A percentile compares a stretch with the other conserved stretches of the same genome.
Evolutionary conservation across 2,329 filamentous ascomycete species (phyloP).

Genomic region (Incumbomyces lentus): DNA sequence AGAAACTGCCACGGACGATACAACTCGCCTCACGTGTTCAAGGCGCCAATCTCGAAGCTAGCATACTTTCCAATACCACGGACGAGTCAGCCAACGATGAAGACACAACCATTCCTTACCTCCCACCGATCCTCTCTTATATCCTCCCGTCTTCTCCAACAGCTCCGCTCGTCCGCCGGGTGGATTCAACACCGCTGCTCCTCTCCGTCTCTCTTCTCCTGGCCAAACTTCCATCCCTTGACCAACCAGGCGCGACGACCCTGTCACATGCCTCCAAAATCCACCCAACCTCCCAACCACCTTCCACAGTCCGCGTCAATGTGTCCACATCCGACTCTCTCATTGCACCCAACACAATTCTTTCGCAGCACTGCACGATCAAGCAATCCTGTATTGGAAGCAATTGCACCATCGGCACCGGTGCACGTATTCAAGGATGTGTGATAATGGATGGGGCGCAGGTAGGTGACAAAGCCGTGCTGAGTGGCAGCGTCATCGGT

Average conservation of each 20-base stretch:
- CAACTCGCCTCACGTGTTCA: conserved; percentile 27
- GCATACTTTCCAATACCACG: conserved; percentile 9
- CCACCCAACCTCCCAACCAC: conserved; percentile 71
- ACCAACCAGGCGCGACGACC: conserved; percentile 54
- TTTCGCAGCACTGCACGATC: conserved; percentile 83
- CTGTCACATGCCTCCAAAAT: conserved; percentile 73
- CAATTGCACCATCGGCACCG: conserved; percentile 74
- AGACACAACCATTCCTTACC: conserved; percentile 11
- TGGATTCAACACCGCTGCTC: conserved; percentile 76
- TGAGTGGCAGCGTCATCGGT: conserved; percentile 81
- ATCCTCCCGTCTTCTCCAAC: conserved; percentile 50
- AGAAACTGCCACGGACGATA: conserved; percentile 7
- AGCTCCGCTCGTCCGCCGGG: conserved; percentile 66
- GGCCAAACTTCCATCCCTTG: conserved; percentile 60
- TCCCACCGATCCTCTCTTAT: conserved; percentile 21
- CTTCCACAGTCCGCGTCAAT: conserved; percentile 55
- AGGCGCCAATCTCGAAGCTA: conserved; percentile 12
- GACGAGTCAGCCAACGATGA: conserved; percentile 11
- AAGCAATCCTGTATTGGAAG: conserved; percentile 84
- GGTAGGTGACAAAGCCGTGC: conserved; percentile 70
- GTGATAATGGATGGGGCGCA: conserved; percentile 86
- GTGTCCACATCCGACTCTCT: conserved; percentile 74
- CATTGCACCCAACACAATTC: conserved; percentile 76
- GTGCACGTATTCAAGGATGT: conserved; percentile 79
- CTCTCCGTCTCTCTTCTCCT: conserved; percentile 73